These are phyloP conservation scores for Neofusicoccum umdonicola DNA, from an alignment of 2,329 filamentous ascomycete species.

Conservation along the genomic window DNA sequence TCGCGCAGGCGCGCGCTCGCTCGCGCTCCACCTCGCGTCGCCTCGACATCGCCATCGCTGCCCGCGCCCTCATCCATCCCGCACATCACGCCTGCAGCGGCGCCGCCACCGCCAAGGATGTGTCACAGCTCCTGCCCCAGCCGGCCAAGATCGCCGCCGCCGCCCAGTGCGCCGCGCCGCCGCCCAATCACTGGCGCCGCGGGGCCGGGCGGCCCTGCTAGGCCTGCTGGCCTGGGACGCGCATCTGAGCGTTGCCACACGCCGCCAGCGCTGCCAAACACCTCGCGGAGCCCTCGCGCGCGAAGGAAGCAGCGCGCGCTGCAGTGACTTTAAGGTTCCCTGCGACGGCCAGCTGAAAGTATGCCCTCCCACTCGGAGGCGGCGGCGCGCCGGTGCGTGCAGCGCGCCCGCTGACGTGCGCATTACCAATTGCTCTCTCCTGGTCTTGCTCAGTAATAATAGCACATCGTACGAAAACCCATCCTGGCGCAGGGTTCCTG, in stretches of 20 bases:
- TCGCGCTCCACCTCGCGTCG: not conserved
- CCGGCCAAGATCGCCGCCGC: slow-evolving; percentile 8
- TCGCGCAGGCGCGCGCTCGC: no score
- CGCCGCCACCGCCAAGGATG: slow-evolving; percentile 17
- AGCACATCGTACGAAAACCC: slow-evolving; percentile 4
- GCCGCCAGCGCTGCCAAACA: not conserved
- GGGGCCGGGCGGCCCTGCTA: slow-evolving; percentile 15
- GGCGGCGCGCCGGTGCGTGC: not conserved
- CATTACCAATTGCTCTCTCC: slow-evolving; percentile 15
- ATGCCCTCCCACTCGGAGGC: slow-evolving; percentile 11
- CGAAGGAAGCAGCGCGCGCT: slow-evolving; percentile 14
- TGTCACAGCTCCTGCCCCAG: slow-evolving; percentile 14
- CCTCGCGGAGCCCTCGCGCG: not conserved
- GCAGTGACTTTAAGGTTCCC: slow-evolving; percentile 15
- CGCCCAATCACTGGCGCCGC: slow-evolving; percentile 14
- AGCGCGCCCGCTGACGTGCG: slow-evolving; percentile 13
- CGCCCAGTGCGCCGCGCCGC: not conserved
- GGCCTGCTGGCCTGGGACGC: not conserved
- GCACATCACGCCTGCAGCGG: slow-evolving; percentile 12
- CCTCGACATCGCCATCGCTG: not conserved
- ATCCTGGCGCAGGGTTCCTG: not conserved
- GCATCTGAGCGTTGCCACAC: slow-evolving; percentile 9
- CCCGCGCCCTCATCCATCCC: slow-evolving; percentile 12
- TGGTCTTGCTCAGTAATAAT: slow-evolving; percentile 9
- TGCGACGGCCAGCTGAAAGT: not conserved